Percentiles rank a stretch among this genome's conserved stretches.
Conservation (phyloP, 495 filamentous ascomycete species). For the Niebla homalea region DNA sequence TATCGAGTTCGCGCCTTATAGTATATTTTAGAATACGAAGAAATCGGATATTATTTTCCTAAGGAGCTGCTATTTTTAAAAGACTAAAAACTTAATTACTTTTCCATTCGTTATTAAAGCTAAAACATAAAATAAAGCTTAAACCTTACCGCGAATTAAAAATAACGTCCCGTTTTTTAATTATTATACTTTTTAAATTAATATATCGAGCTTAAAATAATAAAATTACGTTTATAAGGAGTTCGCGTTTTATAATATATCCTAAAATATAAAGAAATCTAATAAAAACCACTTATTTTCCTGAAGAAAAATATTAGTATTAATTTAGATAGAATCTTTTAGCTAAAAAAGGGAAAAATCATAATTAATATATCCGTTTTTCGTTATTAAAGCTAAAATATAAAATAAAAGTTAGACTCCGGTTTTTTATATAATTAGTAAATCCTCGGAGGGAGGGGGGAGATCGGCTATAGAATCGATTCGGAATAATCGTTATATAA, state of each 20-base stretch:
- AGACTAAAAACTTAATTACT: background rate
- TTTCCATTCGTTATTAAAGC: background rate
- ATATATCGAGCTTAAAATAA: too few species aligned
- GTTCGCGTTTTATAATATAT: background rate
- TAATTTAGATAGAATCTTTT: background rate
- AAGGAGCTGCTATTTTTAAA: conserved; percentile 1
- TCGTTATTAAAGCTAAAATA: background rate
- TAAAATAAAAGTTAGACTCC: too few species aligned
- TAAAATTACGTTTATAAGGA: too few species aligned
- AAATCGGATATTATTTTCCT: background rate
- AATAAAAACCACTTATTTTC: conserved; percentile 3
- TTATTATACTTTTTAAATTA: too few species aligned
- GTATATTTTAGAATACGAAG: background rate
- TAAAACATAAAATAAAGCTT: background rate
- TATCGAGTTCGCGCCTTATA: background rate
- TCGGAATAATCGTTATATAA: too few species aligned
- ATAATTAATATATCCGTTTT: background rate
- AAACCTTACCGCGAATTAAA: background rate
- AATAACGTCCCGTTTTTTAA: too few species aligned
- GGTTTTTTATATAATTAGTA: too few species aligned
- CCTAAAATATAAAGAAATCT: background rate
- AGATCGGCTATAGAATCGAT: too few species aligned
- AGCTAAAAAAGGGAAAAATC: background rate
- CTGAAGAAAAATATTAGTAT: too few species aligned
- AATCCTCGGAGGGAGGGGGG: too few species aligned